Evolutionary conservation across 257 asterid species (phyloP).

Genomic region (Jaltomata sinuosa): DNA sequence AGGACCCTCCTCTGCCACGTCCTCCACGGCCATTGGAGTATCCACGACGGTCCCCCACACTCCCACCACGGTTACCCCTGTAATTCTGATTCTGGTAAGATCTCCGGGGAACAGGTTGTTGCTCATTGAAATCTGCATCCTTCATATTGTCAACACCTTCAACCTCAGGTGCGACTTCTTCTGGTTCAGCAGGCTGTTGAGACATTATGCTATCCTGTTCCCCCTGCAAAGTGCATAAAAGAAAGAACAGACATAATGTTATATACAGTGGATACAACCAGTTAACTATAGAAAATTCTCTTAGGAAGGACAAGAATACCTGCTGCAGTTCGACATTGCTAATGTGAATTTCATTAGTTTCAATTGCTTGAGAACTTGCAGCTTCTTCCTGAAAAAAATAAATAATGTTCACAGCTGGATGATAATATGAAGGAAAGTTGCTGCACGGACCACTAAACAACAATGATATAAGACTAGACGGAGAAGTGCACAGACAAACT

Average conservation of each 20-base stretch:
- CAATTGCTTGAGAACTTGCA: conserved; percentile 25
- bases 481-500: background rate
- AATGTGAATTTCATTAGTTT: conserved; percentile 21
- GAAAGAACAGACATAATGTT: background rate
- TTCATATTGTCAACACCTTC: conserved; percentile 29
- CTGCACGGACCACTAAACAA: background rate
- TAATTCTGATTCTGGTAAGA: conserved; percentile 42
- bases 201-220: conserved; percentile 23
- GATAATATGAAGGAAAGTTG: background rate
- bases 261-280: background rate
- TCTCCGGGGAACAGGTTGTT: conserved; percentile 28
- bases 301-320: conserved; percentile 22
- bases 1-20: conserved; percentile 49
- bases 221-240: conserved; percentile 18
- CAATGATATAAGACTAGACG: background rate
- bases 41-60: conserved; percentile 46
- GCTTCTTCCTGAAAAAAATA: conserved; percentile 39
- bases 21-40: conserved; percentile 59
- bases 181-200: conserved; percentile 29
- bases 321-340: conserved; percentile 30
- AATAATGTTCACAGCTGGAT: background rate
- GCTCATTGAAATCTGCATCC: conserved; percentile 36
- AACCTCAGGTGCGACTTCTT: conserved; percentile 13
- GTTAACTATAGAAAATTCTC: background rate
- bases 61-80: conserved; percentile 48